Conservation (phyloP, 305 asterid species). For the Fraxinus xanthoxyloides region DNA sequence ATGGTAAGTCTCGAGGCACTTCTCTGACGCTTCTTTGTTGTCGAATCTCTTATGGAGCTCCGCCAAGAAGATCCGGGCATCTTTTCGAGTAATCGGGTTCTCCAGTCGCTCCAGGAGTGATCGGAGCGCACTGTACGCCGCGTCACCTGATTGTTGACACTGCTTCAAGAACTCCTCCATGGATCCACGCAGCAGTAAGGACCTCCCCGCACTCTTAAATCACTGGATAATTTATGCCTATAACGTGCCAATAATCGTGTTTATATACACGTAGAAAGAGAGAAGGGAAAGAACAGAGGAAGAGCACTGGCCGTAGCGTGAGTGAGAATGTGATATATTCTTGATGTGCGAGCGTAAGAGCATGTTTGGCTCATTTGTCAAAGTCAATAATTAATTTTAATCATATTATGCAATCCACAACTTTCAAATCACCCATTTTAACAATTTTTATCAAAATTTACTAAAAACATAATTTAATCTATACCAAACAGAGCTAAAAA, state of each 20-base stretch:
- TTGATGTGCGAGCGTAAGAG: too few relatives aligned
- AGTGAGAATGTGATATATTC: too few relatives aligned
- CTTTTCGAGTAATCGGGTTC: constrained; percentile 70
- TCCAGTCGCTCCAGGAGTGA: constrained; percentile 82
- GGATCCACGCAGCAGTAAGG: too few relatives aligned
- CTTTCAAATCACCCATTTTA: too few relatives aligned
- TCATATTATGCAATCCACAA: too few relatives aligned
- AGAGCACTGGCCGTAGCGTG: too few relatives aligned
- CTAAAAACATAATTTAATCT: too few relatives aligned
- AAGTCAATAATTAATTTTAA: too few relatives aligned
- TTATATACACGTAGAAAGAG: not conserved
- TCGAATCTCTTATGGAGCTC: constrained; percentile 66
- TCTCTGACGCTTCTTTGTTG: constrained; percentile 51
- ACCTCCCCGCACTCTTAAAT: not conserved
- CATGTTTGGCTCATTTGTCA: too few relatives aligned
- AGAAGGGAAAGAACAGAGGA: not conserved
- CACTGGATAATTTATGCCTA: not conserved
- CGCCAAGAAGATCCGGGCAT: constrained; percentile 81
- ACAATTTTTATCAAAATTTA: too few relatives aligned
- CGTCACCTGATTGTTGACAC: constrained; percentile 78
- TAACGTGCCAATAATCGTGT: not conserved
- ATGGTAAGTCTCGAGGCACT: constrained; percentile 71
- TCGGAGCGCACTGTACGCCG: constrained; percentile 84
- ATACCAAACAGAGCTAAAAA: too few relatives aligned
- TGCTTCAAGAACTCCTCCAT: constrained; percentile 73